Conservation (phyloP, 352 stramenopile species). For the Phytophthora colocasiae region DNA sequence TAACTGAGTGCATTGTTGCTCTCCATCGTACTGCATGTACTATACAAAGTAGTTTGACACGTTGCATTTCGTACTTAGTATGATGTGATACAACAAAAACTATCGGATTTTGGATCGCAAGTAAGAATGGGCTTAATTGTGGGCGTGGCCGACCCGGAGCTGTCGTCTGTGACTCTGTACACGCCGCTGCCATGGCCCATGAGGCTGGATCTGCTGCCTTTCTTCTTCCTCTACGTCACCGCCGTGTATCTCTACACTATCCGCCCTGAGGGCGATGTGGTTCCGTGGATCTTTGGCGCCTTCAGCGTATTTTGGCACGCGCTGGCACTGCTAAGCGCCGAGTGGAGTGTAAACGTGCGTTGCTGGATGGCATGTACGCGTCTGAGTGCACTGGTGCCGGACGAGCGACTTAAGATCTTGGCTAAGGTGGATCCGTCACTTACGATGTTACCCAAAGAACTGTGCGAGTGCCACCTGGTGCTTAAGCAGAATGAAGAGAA, state of each 20-base stretch:
- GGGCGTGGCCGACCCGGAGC: slow-evolving; percentile 59
- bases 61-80: slow-evolving; percentile 46
- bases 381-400: slow-evolving; percentile 57
- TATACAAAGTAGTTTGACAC: not conserved
- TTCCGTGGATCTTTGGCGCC: slow-evolving; percentile 54
- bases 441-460: slow-evolving; percentile 54
- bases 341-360: slow-evolving; percentile 67
- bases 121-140: slow-evolving; percentile 34
- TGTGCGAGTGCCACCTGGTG: slow-evolving; percentile 53
- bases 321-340: slow-evolving; percentile 55
- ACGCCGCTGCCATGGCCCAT: slow-evolving; percentile 63
- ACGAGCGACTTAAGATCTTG: slow-evolving; percentile 62
- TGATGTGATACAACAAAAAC: no score
- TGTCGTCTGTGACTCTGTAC: slow-evolving; percentile 65
- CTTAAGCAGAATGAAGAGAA: slow-evolving; percentile 16
- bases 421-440: slow-evolving; percentile 69
- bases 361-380: slow-evolving; percentile 63
- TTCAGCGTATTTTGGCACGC: slow-evolving; percentile 57
- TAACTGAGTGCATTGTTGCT: no score
- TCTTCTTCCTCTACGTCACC: slow-evolving; percentile 72
- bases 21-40: no score
- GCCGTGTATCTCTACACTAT: slow-evolving; percentile 66
- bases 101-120: slow-evolving; percentile 18
- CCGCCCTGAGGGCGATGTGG: slow-evolving; percentile 48
- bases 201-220: slow-evolving; percentile 73